phyloP scores from a whole-genome alignment of 371 early-diverging fungal genomes.

The Rhizopus stolonifer region DNA sequence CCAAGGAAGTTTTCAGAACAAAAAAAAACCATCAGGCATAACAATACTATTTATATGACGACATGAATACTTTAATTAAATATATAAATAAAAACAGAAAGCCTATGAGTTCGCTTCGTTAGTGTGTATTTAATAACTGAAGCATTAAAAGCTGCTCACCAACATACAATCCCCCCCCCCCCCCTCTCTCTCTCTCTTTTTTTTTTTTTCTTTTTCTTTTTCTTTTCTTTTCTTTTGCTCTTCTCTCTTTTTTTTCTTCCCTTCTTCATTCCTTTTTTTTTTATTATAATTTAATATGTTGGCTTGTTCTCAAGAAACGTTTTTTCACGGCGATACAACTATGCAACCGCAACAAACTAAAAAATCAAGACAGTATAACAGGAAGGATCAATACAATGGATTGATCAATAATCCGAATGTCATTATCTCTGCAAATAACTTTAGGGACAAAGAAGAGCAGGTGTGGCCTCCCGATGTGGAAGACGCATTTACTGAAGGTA shows the following conservation, averaged over 20 bases:
- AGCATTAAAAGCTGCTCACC: not conserved
- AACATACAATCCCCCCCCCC: constrained; percentile 1
- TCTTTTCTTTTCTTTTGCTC: constrained; percentile 2
- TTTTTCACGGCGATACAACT: constrained; percentile 20
- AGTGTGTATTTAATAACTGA: constrained; percentile 3
- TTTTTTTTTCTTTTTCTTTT: constrained; percentile 10
- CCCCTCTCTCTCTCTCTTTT: constrained; percentile 7
- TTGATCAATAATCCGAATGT: constrained; percentile 16
- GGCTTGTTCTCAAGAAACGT: constrained; percentile 33
- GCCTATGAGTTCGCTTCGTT: not conserved
- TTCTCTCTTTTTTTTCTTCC: not conserved
- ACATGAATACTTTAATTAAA: constrained; percentile 3
- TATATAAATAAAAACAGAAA: not conserved
- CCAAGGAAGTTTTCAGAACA: not conserved
- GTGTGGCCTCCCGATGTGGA: constrained; percentile 70
- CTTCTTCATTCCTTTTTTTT: not conserved
- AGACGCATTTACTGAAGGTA: constrained; percentile 67
- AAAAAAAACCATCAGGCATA: not conserved
- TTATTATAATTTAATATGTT: constrained; percentile 19
- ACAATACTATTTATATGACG: constrained; percentile 1
- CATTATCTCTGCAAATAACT: constrained; percentile 12
- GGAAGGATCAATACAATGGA: constrained; percentile 21
- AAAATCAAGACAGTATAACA: constrained; percentile 18
- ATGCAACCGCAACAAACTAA: constrained; percentile 16
- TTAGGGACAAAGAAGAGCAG: constrained; percentile 46